Evolutionary conservation across 257 asterid species (phyloP).

Genomic region (Plectranthus barbatus): DNA sequence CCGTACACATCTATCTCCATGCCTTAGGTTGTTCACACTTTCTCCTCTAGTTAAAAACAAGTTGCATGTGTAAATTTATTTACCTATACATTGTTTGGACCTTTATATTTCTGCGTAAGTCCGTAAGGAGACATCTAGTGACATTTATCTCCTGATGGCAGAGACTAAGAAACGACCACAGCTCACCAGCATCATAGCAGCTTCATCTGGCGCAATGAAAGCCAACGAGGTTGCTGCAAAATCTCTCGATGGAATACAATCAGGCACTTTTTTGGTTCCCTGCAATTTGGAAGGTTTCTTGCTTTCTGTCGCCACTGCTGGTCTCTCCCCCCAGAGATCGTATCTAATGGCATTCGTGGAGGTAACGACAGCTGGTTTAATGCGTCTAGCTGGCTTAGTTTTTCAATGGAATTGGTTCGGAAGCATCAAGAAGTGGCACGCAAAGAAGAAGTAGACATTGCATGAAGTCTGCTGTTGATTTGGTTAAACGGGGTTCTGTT

Average conservation of each 20-base stretch:
- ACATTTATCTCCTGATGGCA: slow-evolving; percentile 24
- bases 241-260: slow-evolving; percentile 55
- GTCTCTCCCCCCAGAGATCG: slow-evolving; percentile 92
- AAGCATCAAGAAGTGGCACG: slow-evolving; percentile 56
- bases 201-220: slow-evolving; percentile 90
- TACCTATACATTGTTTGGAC: neutral
- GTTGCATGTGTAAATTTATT: neutral
- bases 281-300: slow-evolving; percentile 78
- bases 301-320: slow-evolving; percentile 71
- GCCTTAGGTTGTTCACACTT: neutral
- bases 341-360: slow-evolving; percentile 69
- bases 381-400: slow-evolving; percentile 62
- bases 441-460: slow-evolving; percentile 26
- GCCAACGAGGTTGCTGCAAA: slow-evolving; percentile 80
- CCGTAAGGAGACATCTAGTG: neutral
- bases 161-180: slow-evolving; percentile 77
- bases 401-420: slow-evolving; percentile 89
- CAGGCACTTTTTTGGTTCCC: slow-evolving; percentile 59
- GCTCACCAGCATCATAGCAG: slow-evolving; percentile 71
- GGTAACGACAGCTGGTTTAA: slow-evolving; percentile 47
- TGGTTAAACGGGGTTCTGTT: neutral
- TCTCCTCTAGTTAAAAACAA: neutral
- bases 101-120: neutral
- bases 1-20: neutral
- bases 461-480: neutral